Base-by-base conservation (phyloP, 345 rosid genomes). In the Lepidium sativum region DNA sequence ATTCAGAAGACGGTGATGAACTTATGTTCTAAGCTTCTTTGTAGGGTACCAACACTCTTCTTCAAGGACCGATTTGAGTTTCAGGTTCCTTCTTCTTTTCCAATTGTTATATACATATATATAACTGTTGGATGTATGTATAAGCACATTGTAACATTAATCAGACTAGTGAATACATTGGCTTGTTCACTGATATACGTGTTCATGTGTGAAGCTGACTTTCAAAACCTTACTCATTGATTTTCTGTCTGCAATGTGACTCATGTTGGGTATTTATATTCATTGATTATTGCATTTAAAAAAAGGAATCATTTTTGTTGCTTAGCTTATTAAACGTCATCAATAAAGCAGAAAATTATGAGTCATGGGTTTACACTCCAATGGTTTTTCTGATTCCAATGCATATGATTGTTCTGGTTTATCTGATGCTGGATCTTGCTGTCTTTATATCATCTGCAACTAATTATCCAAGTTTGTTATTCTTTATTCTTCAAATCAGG, bases 1-100 rank as follows among this genome's bases (percentile, higher is more conserved):
- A 76, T 67, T 42, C 68, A 15, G 77, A 60, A 15, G 95, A 86
- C 7, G 90, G 81, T 3, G 80, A 80, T 2, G 84, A 78, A 4
- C 74, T 74, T 43, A 54, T 42, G 43, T 72, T 72, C 39, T 72
- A 60, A 66, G 15, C 56, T 53, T 20, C 31, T 42, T 34, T 48
- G 41, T 10, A n/a, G n/a, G 17, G 8, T 20, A 8, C 6, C 64
- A 41, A 25, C 14, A 58, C 14, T 18, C 23, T 35, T 44, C 66
- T 60, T 60, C 27, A 41, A 8, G 11, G 35, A 50, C 58, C 12
- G 62, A 20, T 34, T 54, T 53, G n/a, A 54, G 55, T 64, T 62
- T 71, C 75, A 64, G 70, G 75, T 71, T 71, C 39, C 6, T 8
- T 56, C 51, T 49, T 60, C 8, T 33, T 45, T 13, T 2, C 44